Evolutionary conservation across 352 stramenopile species (phyloP).

Genomic region (Phytophthora megakarya): DNA sequence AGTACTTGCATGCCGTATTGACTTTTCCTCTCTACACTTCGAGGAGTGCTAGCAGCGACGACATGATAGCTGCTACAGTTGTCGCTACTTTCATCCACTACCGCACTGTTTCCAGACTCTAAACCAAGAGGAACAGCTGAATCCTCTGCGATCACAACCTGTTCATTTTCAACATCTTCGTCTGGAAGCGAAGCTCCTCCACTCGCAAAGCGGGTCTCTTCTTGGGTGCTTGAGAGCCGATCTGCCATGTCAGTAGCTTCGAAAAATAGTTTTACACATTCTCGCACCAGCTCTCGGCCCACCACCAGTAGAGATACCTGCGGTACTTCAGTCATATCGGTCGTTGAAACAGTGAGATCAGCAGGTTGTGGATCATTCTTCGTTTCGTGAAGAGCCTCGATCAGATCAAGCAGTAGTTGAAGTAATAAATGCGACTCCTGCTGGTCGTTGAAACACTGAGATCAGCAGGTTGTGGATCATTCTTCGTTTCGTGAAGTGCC

Average conservation of each 20-base stretch:
- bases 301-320: conserved; percentile 30
- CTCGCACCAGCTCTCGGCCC: conserved; percentile 44
- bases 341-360: neutral
- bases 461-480: neutral
- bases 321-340: neutral
- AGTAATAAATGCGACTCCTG: no score
- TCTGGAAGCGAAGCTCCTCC: conserved; percentile 7
- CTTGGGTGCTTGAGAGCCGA: conserved; percentile 45
- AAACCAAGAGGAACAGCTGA: neutral
- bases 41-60: neutral
- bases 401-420: conserved; percentile 36
- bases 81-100: conserved; percentile 20
- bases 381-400: conserved; percentile 20
- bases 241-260: conserved; percentile 69
- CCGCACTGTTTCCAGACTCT: conserved; percentile 19
- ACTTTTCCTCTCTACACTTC: conserved; percentile 41
- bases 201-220: conserved; percentile 6
- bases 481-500: conserved; percentile 19
- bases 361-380: conserved; percentile 2
- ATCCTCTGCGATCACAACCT: conserved; percentile 8
- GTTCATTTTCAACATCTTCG: conserved; percentile 20
- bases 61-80: conserved; percentile 14
- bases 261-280: conserved; percentile 68
- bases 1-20: conserved; percentile 71
- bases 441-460: neutral